These are phyloP conservation scores for Thamnidium elegans DNA, from an alignment of 192 early-diverging fungal genomes.

Conservation along the genomic window DNA sequence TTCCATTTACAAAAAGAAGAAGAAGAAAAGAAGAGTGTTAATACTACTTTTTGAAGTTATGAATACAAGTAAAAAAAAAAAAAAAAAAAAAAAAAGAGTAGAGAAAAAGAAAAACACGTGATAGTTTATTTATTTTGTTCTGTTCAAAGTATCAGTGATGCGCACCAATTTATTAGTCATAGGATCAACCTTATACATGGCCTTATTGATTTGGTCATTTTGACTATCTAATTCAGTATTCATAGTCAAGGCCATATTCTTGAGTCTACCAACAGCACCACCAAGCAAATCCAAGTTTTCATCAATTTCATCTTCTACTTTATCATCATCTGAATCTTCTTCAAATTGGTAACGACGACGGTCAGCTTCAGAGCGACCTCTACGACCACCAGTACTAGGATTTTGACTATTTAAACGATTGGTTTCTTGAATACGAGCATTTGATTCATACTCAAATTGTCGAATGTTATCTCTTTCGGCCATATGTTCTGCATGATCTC, in stretches of 20 bases:
- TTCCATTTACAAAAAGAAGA: neutral
- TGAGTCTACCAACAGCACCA: constrained; percentile 47
- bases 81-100: too few species aligned
- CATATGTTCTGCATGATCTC: constrained; percentile 51
- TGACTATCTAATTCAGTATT: constrained; percentile 60
- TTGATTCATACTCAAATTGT: constrained; percentile 52
- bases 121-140: constrained; percentile 21
- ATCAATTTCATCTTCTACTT: constrained; percentile 66
- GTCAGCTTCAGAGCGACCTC: constrained; percentile 41
- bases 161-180: constrained; percentile 28
- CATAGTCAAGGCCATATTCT: constrained; percentile 59
- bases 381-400: constrained; percentile 39
- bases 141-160: constrained; percentile 35
- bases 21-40: neutral
- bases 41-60: too few species aligned
- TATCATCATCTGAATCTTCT: constrained; percentile 63
- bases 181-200: constrained; percentile 50
- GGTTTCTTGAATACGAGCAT: constrained; percentile 53
- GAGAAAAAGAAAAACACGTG: constrained; percentile 7
- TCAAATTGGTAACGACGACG: constrained; percentile 66
- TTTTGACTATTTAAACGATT: constrained; percentile 37
- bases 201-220: constrained; percentile 51
- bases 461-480: constrained; percentile 52
- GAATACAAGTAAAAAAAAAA: too few species aligned
- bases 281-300: constrained; percentile 61